phyloP scores from a whole-genome alignment of 1,284 basidiomycete species.

The Ganoderma multipileum region DNA sequence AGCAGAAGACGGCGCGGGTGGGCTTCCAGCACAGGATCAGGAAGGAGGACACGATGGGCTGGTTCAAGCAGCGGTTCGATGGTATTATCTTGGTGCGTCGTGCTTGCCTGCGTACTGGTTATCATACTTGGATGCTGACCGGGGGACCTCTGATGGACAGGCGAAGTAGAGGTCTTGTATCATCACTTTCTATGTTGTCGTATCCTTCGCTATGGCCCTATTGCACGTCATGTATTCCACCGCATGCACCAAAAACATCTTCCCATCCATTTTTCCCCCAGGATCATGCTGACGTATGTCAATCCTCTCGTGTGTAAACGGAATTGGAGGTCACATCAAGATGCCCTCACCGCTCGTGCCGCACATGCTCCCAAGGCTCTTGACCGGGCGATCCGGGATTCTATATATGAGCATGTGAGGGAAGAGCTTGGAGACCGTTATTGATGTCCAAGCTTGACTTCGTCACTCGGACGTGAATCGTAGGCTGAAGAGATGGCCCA shows the following conservation, averaged over 20 bases:
- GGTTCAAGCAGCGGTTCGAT: constrained; percentile 99
- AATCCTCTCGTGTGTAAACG: background rate
- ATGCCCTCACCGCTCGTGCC: too few species aligned
- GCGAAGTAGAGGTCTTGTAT: constrained; percentile 37
- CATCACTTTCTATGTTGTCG: constrained; percentile 33
- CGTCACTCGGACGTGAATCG: too few species aligned
- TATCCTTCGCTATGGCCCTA: constrained; percentile 38
- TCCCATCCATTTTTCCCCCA: constrained; percentile 25
- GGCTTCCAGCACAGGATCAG: constrained; percentile 89
- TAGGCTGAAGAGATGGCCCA: too few species aligned
- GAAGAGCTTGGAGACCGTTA: too few species aligned
- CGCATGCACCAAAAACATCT: constrained; percentile 37
- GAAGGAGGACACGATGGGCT: constrained; percentile 94
- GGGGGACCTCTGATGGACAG: constrained; percentile 9
- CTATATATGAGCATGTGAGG: too few species aligned
- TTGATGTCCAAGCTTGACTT: too few species aligned
- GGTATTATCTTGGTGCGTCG: constrained; percentile 88
- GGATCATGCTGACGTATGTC: background rate
- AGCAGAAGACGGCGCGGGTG: constrained; percentile 87
- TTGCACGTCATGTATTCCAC: constrained; percentile 39
- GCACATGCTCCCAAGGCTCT: too few species aligned
- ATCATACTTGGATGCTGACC: background rate
- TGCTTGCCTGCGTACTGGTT: background rate
- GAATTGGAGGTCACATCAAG: background rate
- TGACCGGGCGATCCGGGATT: too few species aligned